These are phyloP conservation scores for Ganoderma sinense DNA, from an alignment of 1,284 basidiomycete genomes.

Conservation along the genomic window DNA sequence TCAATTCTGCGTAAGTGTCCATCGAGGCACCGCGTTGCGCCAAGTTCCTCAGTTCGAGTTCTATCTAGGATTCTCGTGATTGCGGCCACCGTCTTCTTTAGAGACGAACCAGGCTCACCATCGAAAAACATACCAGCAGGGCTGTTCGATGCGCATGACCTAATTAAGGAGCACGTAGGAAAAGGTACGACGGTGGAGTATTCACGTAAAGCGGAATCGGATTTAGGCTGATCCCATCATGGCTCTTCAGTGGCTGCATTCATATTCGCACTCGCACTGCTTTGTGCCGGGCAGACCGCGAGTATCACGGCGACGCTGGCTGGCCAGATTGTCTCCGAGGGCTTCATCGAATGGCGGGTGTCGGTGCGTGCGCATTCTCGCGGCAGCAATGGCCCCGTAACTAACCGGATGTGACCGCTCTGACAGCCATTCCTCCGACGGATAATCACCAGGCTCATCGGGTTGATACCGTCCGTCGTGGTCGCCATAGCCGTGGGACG, in stretches of 20 bases:
- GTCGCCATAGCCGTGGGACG: slow-evolving; percentile 85
- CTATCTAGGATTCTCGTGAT: slow-evolving; percentile 38
- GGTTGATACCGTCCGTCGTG: slow-evolving; percentile 88
- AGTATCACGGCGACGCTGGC: slow-evolving; percentile 93
- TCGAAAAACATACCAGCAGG: slow-evolving; percentile 62
- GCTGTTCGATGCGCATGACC: slow-evolving; percentile 82
- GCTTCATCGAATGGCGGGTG: slow-evolving; percentile 91
- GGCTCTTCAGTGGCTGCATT: slow-evolving; percentile 68
- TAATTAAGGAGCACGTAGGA: slow-evolving; percentile 75
- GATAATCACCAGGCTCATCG: slow-evolving; percentile 84
- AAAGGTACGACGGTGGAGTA: slow-evolving; percentile 53
- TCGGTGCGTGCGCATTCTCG: slow-evolving; percentile 58
- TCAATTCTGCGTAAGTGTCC: slow-evolving; percentile 65
- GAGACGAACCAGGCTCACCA: slow-evolving; percentile 22
- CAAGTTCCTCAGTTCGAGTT: background rate
- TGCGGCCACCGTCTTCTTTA: slow-evolving; percentile 40
- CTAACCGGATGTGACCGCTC: slow-evolving; percentile 8
- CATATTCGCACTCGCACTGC: slow-evolving; percentile 87
- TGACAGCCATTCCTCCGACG: slow-evolving; percentile 80
- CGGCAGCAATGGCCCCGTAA: slow-evolving; percentile 7
- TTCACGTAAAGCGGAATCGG: slow-evolving; percentile 18
- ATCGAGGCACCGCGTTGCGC: background rate
- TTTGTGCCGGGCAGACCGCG: slow-evolving; percentile 91
- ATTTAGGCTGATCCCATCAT: slow-evolving; percentile 29
- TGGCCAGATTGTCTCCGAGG: slow-evolving; percentile 93